Evolutionary conservation across 352 stramenopile species (phyloP).

Genomic region (Phytophthora multivora): DNA sequence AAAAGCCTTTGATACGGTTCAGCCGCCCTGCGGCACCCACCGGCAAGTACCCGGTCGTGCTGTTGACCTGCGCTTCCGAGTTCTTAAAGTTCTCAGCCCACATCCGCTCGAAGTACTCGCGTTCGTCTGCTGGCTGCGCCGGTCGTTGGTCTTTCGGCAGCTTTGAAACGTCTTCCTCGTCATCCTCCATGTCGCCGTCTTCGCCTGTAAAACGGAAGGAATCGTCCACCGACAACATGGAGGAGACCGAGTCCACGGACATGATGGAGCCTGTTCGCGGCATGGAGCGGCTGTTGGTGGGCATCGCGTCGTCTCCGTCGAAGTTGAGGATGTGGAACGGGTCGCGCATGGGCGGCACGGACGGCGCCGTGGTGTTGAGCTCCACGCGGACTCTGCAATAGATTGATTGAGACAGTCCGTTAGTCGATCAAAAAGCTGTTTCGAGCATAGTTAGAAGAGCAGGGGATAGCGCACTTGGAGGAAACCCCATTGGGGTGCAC

Average conservation of each 20-base stretch:
- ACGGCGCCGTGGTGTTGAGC: constrained; percentile 46
- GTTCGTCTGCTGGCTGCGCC: constrained; percentile 69
- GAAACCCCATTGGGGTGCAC: constrained; percentile 43
- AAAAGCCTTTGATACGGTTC: constrained; percentile 85
- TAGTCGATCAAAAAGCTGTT: not conserved
- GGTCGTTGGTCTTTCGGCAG: constrained; percentile 79
- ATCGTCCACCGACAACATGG: constrained; percentile 67
- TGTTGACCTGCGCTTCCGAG: constrained; percentile 67
- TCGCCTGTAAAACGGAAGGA: constrained; percentile 50
- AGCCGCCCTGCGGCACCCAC: constrained; percentile 66
- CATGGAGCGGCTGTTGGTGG: constrained; percentile 22
- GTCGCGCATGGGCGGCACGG: constrained; percentile 76
- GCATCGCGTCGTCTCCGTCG: constrained; percentile 25
- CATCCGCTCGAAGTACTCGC: constrained; percentile 82
- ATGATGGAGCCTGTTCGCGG: constrained; percentile 60
- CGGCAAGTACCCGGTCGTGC: constrained; percentile 72
- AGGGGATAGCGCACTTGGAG: constrained; percentile 27
- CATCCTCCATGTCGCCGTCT: constrained; percentile 11
- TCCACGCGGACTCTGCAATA: constrained; percentile 51
- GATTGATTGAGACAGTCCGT: not conserved
- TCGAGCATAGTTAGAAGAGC: no score
- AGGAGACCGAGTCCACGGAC: constrained; percentile 63
- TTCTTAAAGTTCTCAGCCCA: constrained; percentile 88
- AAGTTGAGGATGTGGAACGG: constrained; percentile 79
- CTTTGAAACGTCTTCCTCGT: constrained; percentile 41